These are phyloP conservation scores for Delphinella strobiligena DNA, from an alignment of 2,329 filamentous ascomycete species.

Conservation along the genomic window DNA sequence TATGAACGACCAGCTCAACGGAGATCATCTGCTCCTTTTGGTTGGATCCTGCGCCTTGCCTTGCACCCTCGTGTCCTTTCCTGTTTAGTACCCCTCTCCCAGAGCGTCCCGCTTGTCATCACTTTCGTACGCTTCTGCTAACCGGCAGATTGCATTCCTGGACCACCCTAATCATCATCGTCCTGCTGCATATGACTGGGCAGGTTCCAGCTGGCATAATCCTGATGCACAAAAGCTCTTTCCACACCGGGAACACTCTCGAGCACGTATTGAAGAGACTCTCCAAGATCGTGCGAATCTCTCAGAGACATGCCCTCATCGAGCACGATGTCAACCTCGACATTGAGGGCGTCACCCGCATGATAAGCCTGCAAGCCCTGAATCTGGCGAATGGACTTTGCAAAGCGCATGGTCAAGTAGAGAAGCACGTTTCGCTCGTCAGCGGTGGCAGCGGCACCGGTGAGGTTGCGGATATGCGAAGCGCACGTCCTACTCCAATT, in stretches of 20 bases:
- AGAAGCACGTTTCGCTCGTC: slow-evolving; percentile 76
- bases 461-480: slow-evolving; percentile 69
- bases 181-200: slow-evolving; percentile 40
- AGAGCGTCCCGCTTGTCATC: no score
- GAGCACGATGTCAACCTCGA: slow-evolving; percentile 73
- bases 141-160: no score
- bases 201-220: slow-evolving; percentile 39
- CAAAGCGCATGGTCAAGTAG: slow-evolving; percentile 89
- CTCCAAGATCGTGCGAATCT: slow-evolving; percentile 69
- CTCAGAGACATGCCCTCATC: slow-evolving; percentile 63
- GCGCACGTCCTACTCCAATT: slow-evolving; percentile 66
- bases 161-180: slow-evolving; percentile 12
- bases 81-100: no score
- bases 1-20: no score
- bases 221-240: slow-evolving; percentile 40
- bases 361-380: slow-evolving; percentile 79
- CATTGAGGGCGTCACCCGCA: slow-evolving; percentile 72
- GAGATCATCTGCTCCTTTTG: no score
- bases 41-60: no score
- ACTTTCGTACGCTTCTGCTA: no score
- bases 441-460: slow-evolving; percentile 64
- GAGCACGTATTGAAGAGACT: slow-evolving; percentile 70
- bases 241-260: slow-evolving; percentile 70
- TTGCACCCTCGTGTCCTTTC: no score
- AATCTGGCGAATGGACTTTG: slow-evolving; percentile 73